These are phyloP conservation scores for Tetracentron sinense DNA, from an alignment of 164 flowering plant species.

Conservation along the genomic window DNA sequence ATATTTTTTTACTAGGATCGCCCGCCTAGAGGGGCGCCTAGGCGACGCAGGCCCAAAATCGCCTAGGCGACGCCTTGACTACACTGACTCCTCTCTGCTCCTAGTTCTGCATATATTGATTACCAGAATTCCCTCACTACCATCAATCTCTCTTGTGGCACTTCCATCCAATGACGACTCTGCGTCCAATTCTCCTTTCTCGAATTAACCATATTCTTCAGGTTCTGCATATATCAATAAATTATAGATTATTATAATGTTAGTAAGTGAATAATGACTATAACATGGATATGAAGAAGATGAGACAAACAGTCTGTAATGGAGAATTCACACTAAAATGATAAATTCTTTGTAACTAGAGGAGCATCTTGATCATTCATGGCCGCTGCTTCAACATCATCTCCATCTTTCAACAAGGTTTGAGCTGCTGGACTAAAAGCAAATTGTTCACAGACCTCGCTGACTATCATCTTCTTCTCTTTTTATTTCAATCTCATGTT, in stretches of 20 bases:
- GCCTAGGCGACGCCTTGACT: no score
- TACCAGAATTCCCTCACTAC: constrained; percentile 33
- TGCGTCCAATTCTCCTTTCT: constrained; percentile 42
- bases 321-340: not conserved
- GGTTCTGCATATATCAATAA: not conserved
- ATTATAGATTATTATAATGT: no score
- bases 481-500: not conserved
- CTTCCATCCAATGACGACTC: constrained; percentile 71
- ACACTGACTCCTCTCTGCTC: no score
- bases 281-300: not conserved
- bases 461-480: constrained; percentile 2
- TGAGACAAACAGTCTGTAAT: not conserved
- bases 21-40: no score
- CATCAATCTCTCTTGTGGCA: constrained; percentile 50
- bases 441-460: constrained; percentile 4
- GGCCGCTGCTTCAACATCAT: constrained; percentile 4
- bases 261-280: not conserved
- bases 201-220: constrained; percentile 11
- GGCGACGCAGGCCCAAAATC: no score
- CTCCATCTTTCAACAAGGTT: not conserved
- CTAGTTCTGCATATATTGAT: constrained; percentile 79
- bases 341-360: not conserved
- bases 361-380: not conserved
- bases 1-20: no score
- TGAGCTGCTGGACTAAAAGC: not conserved